These are phyloP conservation scores for Colletotrichum sp. DNA, from an alignment of 2,329 filamentous ascomycete genomes.

Conservation along the genomic window DNA sequence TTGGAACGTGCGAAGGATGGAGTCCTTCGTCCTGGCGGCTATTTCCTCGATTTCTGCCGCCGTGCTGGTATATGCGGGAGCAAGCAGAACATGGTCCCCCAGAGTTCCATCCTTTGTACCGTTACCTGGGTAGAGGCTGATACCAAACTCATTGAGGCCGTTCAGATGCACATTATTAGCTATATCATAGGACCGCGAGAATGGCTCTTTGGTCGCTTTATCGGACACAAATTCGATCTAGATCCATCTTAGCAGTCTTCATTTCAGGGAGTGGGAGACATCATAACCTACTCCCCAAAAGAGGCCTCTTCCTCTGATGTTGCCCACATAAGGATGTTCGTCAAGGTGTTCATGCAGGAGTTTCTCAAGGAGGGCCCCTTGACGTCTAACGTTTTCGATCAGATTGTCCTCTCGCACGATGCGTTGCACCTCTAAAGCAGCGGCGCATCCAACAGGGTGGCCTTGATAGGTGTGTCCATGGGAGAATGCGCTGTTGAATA, in stretches of 20 bases:
- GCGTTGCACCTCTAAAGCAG: slow-evolving; percentile 66
- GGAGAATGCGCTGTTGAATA: slow-evolving; percentile 30
- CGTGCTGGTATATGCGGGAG: slow-evolving; percentile 20
- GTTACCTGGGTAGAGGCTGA: slow-evolving; percentile 47
- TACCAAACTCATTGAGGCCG: slow-evolving; percentile 48
- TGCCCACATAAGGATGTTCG: slow-evolving; percentile 30
- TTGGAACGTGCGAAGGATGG: slow-evolving; percentile 11
- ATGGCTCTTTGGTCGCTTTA: slow-evolving; percentile 30
- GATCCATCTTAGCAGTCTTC: neutral
- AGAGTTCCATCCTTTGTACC: slow-evolving; percentile 26
- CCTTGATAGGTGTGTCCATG: slow-evolving; percentile 70
- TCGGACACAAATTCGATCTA: slow-evolving; percentile 33
- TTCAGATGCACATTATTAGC: slow-evolving; percentile 32
- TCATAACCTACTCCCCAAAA: slow-evolving; percentile 30
- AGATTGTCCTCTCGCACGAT: slow-evolving; percentile 63
- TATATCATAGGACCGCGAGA: slow-evolving; percentile 32
- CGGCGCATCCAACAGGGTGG: slow-evolving; percentile 63
- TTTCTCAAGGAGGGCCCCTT: slow-evolving; percentile 44
- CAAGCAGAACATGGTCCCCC: slow-evolving; percentile 28
- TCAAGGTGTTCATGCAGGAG: slow-evolving; percentile 26
- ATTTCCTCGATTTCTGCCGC: slow-evolving; percentile 21
- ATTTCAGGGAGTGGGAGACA: too few species aligned
- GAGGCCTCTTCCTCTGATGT: slow-evolving; percentile 33
- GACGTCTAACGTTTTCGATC: slow-evolving; percentile 59
- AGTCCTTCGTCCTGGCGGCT: slow-evolving; percentile 19